Percentiles rank a stretch among this genome's conserved stretches.
These are phyloP conservation scores for Erythrophleum fordii DNA, from an alignment of 306 rosid species.

Conservation along the genomic window DNA sequence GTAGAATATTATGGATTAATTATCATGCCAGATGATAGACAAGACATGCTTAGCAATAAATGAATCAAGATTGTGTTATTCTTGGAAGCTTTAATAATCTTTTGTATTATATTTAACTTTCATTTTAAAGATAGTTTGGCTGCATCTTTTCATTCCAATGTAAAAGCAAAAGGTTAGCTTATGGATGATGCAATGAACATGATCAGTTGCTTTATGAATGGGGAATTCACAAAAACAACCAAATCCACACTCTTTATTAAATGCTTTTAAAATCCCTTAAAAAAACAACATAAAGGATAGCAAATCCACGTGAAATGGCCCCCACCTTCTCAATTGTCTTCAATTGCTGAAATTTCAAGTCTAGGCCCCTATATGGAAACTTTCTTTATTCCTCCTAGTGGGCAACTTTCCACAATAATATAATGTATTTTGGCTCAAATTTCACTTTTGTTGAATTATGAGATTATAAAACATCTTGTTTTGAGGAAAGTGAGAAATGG, in stretches of 20 bases:
- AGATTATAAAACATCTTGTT: too few relatives aligned
- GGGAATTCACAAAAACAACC: conserved; percentile 30
- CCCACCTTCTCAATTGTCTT: conserved; percentile 56
- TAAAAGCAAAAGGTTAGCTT: conserved; percentile 27
- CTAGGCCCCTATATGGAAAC: conserved; percentile 29
- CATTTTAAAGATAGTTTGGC: conserved; percentile 25
- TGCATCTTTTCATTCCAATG: conserved; percentile 33
- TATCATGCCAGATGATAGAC: conserved; percentile 21
- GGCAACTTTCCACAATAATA: conserved; percentile 1
- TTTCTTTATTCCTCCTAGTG: conserved; percentile 29
- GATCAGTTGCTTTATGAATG: conserved; percentile 29
- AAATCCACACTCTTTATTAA: conserved; percentile 34
- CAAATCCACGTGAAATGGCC: conserved; percentile 55
- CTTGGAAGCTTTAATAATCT: not conserved
- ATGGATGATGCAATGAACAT: conserved; percentile 43
- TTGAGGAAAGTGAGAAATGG: too few relatives aligned
- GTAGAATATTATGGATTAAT: not conserved
- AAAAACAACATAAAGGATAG: conserved; percentile 33
- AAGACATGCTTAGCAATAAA: conserved; percentile 33
- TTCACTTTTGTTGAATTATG: not conserved
- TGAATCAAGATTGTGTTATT: conserved; percentile 8
- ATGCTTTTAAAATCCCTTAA: conserved; percentile 29
- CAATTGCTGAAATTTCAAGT: conserved; percentile 43
- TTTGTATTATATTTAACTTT: conserved; percentile 5
- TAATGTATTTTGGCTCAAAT: not conserved